These are phyloP conservation scores for Triangularia verruculosa DNA, from an alignment of 2,329 filamentous ascomycete genomes.

Conservation along the genomic window DNA sequence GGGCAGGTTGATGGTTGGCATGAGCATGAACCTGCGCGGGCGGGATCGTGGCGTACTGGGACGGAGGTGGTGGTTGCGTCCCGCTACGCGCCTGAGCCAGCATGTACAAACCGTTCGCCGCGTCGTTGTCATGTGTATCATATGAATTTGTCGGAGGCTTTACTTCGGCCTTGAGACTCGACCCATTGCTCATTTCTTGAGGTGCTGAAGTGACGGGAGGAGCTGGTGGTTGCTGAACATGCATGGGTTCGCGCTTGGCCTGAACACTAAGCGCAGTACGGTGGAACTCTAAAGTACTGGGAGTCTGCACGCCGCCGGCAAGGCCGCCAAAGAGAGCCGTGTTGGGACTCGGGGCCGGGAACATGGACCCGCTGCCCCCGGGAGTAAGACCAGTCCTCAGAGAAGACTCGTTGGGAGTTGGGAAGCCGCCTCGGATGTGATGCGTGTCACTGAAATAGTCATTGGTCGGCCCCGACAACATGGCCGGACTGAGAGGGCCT, in stretches of 20 bases:
- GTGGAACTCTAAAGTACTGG: slow-evolving; percentile 90
- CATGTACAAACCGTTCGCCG: slow-evolving; percentile 90
- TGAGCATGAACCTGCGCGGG: slow-evolving; percentile 50
- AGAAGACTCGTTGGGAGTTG: slow-evolving; percentile 95
- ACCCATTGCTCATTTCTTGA: slow-evolving; percentile 47
- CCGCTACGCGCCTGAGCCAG: slow-evolving; percentile 69
- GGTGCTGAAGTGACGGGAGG: slow-evolving; percentile 41
- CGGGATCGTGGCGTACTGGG: slow-evolving; percentile 42
- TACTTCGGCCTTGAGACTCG: slow-evolving; percentile 43
- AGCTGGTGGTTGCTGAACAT: slow-evolving; percentile 34
- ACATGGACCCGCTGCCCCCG: slow-evolving; percentile 95
- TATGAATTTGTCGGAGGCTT: slow-evolving; percentile 64
- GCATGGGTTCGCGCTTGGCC: slow-evolving; percentile 55
- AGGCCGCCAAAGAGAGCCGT: slow-evolving; percentile 77
- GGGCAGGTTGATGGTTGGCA: slow-evolving; percentile 36
- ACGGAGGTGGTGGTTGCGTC: slow-evolving; percentile 49
- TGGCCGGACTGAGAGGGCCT: slow-evolving; percentile 91
- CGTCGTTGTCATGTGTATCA: slow-evolving; percentile 89
- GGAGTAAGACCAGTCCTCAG: slow-evolving; percentile 88
- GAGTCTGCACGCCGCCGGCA: slow-evolving; percentile 79
- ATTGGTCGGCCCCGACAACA: slow-evolving; percentile 76
- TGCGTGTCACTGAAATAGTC: slow-evolving; percentile 87
- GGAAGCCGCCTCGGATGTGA: slow-evolving; percentile 77
- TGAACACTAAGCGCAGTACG: slow-evolving; percentile 84
- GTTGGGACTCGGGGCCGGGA: slow-evolving; percentile 85